phyloP scores from a whole-genome alignment of 441 rosid genomes.

The Adansonia gregorii region DNA sequence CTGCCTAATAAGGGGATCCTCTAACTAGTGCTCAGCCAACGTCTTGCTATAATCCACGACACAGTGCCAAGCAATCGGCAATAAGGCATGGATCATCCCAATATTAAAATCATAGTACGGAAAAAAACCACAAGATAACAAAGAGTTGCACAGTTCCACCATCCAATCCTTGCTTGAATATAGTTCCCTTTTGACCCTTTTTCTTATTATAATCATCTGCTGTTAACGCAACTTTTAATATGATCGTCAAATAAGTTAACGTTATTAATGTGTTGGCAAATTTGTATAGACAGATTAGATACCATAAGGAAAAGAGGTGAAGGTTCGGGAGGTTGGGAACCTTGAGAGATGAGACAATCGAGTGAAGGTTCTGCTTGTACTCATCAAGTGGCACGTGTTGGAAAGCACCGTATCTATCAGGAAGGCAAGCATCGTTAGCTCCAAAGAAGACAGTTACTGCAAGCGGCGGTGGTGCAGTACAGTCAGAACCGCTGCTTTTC shows the following conservation, averaged over 20 bases:
- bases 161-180: conserved; percentile 1
- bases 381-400: conserved; percentile 66
- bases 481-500: conserved; percentile 26
- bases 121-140: neutral
- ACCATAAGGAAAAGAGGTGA: neutral
- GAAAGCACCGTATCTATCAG: conserved; percentile 58
- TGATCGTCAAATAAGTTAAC: neutral
- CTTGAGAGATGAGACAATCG: conserved; percentile 56
- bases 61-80: neutral
- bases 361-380: conserved; percentile 56
- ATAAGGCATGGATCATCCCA: neutral
- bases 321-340: conserved; percentile 28
- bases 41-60: neutral
- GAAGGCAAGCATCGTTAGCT: conserved; percentile 65
- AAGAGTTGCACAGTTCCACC: neutral
- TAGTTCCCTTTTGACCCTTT: neutral
- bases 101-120: neutral
- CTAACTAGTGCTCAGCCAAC: neutral
- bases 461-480: conserved; percentile 13
- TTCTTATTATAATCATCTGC: neutral
- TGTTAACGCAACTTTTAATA: neutral
- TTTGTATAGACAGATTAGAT: neutral
- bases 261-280: neutral
- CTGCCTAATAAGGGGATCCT: neutral
- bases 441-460: conserved; percentile 63